These are phyloP conservation scores for Clarkia xantiana DNA, from an alignment of 345 rosid genomes.

Conservation along the genomic window DNA sequence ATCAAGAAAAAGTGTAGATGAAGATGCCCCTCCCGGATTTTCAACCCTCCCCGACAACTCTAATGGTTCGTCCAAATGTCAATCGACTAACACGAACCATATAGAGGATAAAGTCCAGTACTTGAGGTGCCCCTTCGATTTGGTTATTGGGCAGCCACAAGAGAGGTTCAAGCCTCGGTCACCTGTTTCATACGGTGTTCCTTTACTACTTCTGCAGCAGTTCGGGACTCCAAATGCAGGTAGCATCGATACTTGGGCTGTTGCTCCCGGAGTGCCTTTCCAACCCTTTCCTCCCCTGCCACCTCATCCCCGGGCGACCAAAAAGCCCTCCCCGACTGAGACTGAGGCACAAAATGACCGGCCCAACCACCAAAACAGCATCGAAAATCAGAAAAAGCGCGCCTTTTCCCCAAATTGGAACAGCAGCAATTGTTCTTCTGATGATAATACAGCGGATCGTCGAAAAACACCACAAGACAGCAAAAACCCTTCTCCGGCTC, in stretches of 20 bases:
- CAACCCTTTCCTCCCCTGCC: conserved; percentile 86
- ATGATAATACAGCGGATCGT: neutral
- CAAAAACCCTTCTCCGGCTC: too few relatives aligned
- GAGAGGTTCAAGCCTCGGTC: conserved; percentile 43
- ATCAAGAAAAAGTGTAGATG: conserved; percentile 11
- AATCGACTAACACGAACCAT: conserved; percentile 16
- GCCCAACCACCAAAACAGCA: too few relatives aligned
- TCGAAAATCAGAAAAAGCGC: too few relatives aligned
- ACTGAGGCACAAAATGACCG: conserved; percentile 1
- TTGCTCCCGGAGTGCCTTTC: conserved; percentile 83
- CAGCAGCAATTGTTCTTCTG: neutral
- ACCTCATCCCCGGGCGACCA: conserved; percentile 30
- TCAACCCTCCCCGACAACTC: conserved; percentile 27
- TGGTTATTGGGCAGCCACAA: conserved; percentile 35
- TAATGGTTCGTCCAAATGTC: conserved; percentile 19
- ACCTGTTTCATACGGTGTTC: conserved; percentile 82
- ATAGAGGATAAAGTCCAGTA: conserved; percentile 12
- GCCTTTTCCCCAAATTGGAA: neutral
- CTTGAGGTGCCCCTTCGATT: conserved; percentile 16
- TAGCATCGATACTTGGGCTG: conserved; percentile 34
- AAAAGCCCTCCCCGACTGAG: conserved; percentile 15
- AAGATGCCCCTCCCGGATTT: conserved; percentile 85
- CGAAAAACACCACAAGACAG: too few relatives aligned
- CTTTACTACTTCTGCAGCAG: conserved; percentile 45
- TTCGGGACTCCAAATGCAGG: conserved; percentile 42